A percentile compares a stretch with the other conserved stretches of the same genome.
These are phyloP conservation scores for Herpetomonas tarakana DNA, from an alignment of 208 protist species.

Conservation along the genomic window DNA sequence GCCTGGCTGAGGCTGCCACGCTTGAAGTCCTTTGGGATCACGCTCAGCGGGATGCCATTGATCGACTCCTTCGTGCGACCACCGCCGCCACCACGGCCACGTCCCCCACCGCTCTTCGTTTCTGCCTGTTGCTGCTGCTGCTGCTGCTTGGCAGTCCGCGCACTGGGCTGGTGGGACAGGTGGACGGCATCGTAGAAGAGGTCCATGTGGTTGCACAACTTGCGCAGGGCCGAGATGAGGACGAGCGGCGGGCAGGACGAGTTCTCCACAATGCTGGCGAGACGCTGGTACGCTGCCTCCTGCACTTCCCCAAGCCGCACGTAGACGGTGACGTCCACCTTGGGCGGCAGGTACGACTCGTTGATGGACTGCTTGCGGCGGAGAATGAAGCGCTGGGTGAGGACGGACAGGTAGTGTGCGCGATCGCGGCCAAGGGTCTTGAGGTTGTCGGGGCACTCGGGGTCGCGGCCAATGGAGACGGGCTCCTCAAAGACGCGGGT, in stretches of 20 bases:
- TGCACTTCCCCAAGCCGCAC: slow-evolving; percentile 70
- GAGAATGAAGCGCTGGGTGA: slow-evolving; percentile 81
- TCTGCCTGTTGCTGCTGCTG: slow-evolving; percentile 9
- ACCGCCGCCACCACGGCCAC: slow-evolving; percentile 1
- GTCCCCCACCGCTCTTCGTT: slow-evolving; percentile 5
- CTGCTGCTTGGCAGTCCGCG: neutral
- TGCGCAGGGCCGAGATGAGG: slow-evolving; percentile 80
- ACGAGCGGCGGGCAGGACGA: slow-evolving; percentile 73
- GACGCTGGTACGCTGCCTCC: slow-evolving; percentile 57
- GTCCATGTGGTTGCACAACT: slow-evolving; percentile 95
- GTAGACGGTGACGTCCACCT: slow-evolving; percentile 84
- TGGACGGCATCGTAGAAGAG: slow-evolving; percentile 78
- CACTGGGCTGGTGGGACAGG: slow-evolving; percentile 36
- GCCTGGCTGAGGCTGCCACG: slow-evolving; percentile 39
- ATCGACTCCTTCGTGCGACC: neutral
- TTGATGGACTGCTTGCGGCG: slow-evolving; percentile 82
- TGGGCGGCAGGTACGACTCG: slow-evolving; percentile 83
- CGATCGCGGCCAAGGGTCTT: slow-evolving; percentile 67
- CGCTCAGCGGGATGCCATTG: slow-evolving; percentile 52
- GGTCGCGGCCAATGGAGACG: slow-evolving; percentile 56
- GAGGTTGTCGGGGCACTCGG: slow-evolving; percentile 62
- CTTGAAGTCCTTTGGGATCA: slow-evolving; percentile 69
- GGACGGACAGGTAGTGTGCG: slow-evolving; percentile 74
- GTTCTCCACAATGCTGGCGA: slow-evolving; percentile 49
- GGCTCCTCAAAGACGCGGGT: slow-evolving; percentile 78